Percentiles rank a stretch among this genome's conserved stretches.
phyloP scores from a whole-genome alignment of 345 rosid genomes.

The Iberis pinnata region DNA sequence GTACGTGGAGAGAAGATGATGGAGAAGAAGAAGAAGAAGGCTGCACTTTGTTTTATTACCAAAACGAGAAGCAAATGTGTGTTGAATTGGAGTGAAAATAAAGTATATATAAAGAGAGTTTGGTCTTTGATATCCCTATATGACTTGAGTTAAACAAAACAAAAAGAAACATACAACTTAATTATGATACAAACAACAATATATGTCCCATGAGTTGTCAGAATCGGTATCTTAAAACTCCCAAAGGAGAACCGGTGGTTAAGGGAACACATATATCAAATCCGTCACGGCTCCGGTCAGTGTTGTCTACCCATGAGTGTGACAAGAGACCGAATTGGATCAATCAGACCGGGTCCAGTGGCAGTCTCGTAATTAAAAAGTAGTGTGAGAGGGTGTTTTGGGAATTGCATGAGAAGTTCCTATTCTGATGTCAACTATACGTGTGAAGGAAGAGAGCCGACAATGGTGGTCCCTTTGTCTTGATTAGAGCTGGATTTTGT shows the following conservation, averaged over 20 bases:
- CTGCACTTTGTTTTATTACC: constrained; percentile 19
- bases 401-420: constrained; percentile 15
- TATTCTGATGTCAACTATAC: constrained; percentile 49
- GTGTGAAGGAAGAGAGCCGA: constrained; percentile 44
- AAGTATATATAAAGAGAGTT: constrained; percentile 15
- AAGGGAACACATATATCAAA: constrained; percentile 29
- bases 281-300: constrained; percentile 29
- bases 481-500: constrained; percentile 27
- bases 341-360: constrained; percentile 33
- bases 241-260: constrained; percentile 30
- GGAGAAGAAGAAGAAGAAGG: constrained; percentile 12
- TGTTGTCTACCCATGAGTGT: constrained; percentile 36
- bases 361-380: constrained; percentile 27
- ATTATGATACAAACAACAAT: constrained; percentile 26
- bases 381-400: constrained; percentile 14
- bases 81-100: constrained; percentile 8
- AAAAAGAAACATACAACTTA: constrained; percentile 5
- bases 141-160: constrained; percentile 18
- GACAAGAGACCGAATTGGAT: constrained; percentile 46
- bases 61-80: constrained; percentile 13
- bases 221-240: constrained; percentile 23
- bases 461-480: constrained; percentile 39
- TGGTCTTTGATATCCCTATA: constrained; percentile 4
- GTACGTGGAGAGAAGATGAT: background rate
- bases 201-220: constrained; percentile 32